These are phyloP conservation scores for Ceratobasidium sp. DNA, from an alignment of 1,284 basidiomycete species.

Conservation along the genomic window DNA sequence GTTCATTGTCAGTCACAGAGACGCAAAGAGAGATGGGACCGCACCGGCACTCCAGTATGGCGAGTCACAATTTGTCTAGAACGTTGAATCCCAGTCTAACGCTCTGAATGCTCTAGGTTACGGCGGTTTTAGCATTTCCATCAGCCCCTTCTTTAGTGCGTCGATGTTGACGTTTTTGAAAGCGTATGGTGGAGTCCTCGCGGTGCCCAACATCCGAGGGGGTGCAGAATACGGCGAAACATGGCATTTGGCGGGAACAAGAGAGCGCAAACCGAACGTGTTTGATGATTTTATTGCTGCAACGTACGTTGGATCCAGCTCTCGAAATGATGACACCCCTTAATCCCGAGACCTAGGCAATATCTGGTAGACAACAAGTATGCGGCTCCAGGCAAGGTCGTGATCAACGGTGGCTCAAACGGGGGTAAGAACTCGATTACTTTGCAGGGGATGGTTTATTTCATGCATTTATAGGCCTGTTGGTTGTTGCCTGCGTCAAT, in stretches of 20 bases:
- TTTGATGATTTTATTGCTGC: constrained; percentile 88
- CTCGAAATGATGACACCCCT: background rate
- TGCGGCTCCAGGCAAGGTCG: constrained; percentile 78
- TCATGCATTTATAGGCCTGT: constrained; percentile 65
- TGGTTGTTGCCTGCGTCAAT: constrained; percentile 84
- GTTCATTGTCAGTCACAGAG: constrained; percentile 86
- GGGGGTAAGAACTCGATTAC: constrained; percentile 65
- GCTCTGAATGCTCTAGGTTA: constrained; percentile 64
- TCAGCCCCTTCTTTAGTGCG: constrained; percentile 80
- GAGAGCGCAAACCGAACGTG: constrained; percentile 77
- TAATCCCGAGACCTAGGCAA: constrained; percentile 61
- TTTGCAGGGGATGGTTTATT: background rate
- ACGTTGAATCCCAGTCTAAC: background rate
- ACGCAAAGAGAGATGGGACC: constrained; percentile 78
- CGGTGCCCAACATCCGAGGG: constrained; percentile 82
- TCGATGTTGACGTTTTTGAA: constrained; percentile 82
- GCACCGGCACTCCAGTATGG: constrained; percentile 86
- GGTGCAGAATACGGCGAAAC: constrained; percentile 87
- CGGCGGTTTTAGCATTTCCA: constrained; percentile 81
- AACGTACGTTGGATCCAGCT: constrained; percentile 63
- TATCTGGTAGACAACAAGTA: constrained; percentile 80
- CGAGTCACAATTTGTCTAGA: constrained; percentile 54
- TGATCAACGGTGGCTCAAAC: constrained; percentile 83
- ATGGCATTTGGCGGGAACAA: constrained; percentile 81
- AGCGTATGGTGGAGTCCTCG: constrained; percentile 80